Evolutionary conservation across 495 filamentous ascomycete genomes (phyloP), one percentile per base, ranked within the genome.

Genomic region (Sabuloglossum arenarium): DNA sequence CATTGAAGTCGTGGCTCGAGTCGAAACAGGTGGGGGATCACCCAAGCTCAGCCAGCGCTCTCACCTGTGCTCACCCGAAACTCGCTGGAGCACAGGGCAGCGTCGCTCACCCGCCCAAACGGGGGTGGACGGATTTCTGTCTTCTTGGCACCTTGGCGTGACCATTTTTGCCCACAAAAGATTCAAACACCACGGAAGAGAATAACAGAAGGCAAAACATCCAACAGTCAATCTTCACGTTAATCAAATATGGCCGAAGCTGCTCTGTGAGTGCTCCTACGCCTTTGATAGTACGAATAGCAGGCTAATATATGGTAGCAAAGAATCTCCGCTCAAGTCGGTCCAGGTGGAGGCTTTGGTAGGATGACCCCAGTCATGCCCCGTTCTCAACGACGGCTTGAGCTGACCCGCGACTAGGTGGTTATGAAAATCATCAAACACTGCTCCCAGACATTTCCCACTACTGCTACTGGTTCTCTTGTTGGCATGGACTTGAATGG

Each of bases 361-460:
- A 79, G 51, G 66, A 55, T 43, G 54, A 56, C 61, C 30, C 42
- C 56, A 56, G 55, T 55, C 54, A 12, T 34, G 29, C 24, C 61
- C 9, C 57, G 45, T 42, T 47, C 49, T 56, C 9, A 12, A 42
- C 30, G 49, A 24, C 27, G 27, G 5, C 19, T 54, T 29, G 53
- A 37, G 49, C 55, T 52, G 54, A 30, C 53, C 59, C 50, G 57
- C 54, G 53, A 55, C 58, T 66, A 93, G 87, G 87, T 94, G 66
- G 86, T 90, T 54, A 87, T 94, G 86, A 94, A 94, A 72, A 86
- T 96, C 64, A 87, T 91, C 64, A 94, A 89, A 73, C 87, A 93
- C 74, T 84, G 82, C 75, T 82, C 86, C 27, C 76, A 86, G 59
- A 75, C 74, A 57, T 97, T 93, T 72, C 93, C 90, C 55, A 88